Percentiles rank a stretch among this genome's conserved stretches.
These are phyloP conservation scores for Yamadazyma takamatsuzukensis DNA, from an alignment of 805 yeast species.

Conservation along the genomic window DNA sequence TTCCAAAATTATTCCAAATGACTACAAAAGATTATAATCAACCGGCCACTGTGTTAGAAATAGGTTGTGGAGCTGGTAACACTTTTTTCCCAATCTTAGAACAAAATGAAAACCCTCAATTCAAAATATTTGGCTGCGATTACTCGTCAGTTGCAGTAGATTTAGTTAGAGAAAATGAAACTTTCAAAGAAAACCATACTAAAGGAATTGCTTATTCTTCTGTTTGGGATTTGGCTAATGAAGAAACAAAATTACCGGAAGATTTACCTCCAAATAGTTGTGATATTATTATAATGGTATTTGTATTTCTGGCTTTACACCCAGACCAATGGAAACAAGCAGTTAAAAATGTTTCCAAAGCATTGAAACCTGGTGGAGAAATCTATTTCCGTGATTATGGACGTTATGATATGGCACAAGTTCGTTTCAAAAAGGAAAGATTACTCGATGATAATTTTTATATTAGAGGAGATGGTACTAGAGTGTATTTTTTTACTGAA, in stretches of 20 bases:
- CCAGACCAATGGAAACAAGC: constrained; percentile 92
- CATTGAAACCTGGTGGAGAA: constrained; percentile 90
- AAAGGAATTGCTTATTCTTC: constrained; percentile 64
- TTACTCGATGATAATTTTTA: constrained; percentile 88
- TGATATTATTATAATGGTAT: constrained; percentile 91
- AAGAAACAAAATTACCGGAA: constrained; percentile 72
- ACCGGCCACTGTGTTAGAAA: constrained; percentile 74
- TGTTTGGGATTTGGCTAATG: constrained; percentile 93
- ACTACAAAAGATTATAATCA: constrained; percentile 65
- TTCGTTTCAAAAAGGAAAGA: constrained; percentile 86
- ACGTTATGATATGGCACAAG: constrained; percentile 92
- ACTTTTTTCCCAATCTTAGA: constrained; percentile 87
- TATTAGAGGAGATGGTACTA: constrained; percentile 95
- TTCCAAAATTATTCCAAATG: constrained; percentile 78
- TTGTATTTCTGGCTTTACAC: constrained; percentile 87
- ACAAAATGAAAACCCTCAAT: constrained; percentile 75
- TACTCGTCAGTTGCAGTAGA: constrained; percentile 89
- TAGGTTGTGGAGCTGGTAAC: constrained; percentile 98
- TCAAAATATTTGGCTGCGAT: constrained; percentile 81
- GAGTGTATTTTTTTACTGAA: constrained; percentile 96
- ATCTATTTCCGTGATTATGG: constrained; percentile 93
- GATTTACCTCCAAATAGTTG: constrained; percentile 77
- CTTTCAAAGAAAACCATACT: constrained; percentile 49
- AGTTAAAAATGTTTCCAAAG: constrained; percentile 59
- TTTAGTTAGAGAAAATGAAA: constrained; percentile 63